Conservation (phyloP, 352 stramenopile genomes). For the Thalassiosira livingstoniorum region DNA sequence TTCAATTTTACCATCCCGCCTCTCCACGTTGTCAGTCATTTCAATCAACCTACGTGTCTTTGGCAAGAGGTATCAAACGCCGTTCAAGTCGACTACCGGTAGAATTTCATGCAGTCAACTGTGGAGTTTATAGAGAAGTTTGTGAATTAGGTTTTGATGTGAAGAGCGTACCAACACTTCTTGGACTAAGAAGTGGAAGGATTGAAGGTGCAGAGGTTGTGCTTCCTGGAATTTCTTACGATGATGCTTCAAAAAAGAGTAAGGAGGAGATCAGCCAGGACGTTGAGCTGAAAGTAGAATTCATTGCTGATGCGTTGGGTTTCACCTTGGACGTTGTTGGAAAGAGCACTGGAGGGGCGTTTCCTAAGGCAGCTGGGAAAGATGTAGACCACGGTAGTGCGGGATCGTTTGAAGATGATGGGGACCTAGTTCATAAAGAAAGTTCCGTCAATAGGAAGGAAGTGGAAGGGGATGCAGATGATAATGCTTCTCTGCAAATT, state of each 20-base stretch:
- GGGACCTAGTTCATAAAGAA: neutral
- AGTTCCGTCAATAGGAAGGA: neutral
- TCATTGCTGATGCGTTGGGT: conserved; percentile 31
- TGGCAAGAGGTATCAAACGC: conserved; percentile 49
- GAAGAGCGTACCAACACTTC: conserved; percentile 43
- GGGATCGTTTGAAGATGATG: neutral
- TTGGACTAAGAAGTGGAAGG: conserved; percentile 47
- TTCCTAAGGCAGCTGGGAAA: neutral
- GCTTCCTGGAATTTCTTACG: conserved; percentile 26
- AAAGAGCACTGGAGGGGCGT: conserved; percentile 9
- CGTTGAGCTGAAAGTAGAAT: conserved; percentile 42
- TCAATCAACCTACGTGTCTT: conserved; percentile 47
- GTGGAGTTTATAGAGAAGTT: conserved; percentile 48
- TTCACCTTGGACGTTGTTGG: conserved; percentile 44
- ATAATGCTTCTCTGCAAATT: conserved; percentile 5
- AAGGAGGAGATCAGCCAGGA: conserved; percentile 25
- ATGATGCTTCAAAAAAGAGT: conserved; percentile 5
- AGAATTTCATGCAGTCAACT: conserved; percentile 60
- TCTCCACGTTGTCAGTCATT: conserved; percentile 52
- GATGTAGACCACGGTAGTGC: neutral
- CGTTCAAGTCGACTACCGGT: conserved; percentile 50
- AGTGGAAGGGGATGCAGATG: neutral
- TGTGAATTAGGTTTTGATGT: conserved; percentile 52
- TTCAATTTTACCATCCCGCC: conserved; percentile 63
- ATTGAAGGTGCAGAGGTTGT: conserved; percentile 35